A percentile compares a stretch with the other conserved stretches of the same genome.
Conservation (phyloP, 495 filamentous ascomycete species). For the Emericellopsis terricola region DNA sequence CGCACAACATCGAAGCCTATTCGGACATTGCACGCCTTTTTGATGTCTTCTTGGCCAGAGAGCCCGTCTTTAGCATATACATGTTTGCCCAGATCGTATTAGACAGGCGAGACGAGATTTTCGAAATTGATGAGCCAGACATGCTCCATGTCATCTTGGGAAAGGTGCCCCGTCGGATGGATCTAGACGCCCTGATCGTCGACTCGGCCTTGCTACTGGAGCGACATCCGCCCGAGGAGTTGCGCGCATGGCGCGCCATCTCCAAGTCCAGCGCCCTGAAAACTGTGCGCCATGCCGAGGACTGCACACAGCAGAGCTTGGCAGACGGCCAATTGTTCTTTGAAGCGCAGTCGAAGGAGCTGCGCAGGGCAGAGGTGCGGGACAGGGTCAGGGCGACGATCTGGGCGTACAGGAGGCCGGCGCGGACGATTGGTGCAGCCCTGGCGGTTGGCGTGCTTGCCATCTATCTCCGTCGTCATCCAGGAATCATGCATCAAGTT, state of each 20-base stretch:
- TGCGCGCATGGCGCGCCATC: slow-evolving; percentile 56
- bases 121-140: slow-evolving; percentile 82
- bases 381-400: slow-evolving; percentile 31
- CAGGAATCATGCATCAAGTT: slow-evolving; percentile 10
- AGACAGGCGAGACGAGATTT: slow-evolving; percentile 57
- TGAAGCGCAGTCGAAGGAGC: slow-evolving; percentile 44
- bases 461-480: slow-evolving; percentile 17
- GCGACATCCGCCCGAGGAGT: slow-evolving; percentile 50
- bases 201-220: slow-evolving; percentile 43
- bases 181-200: slow-evolving; percentile 60
- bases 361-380: slow-evolving; percentile 41
- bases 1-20: slow-evolving; percentile 85
- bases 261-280: slow-evolving; percentile 68
- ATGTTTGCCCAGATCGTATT: slow-evolving; percentile 81
- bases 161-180: slow-evolving; percentile 69
- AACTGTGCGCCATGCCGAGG: slow-evolving; percentile 38
- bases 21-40: slow-evolving; percentile 77
- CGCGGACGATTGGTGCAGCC: slow-evolving; percentile 39
- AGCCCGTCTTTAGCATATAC: slow-evolving; percentile 75
- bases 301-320: slow-evolving; percentile 27
- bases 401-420: slow-evolving; percentile 41
- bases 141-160: slow-evolving; percentile 83
- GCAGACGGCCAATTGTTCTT: slow-evolving; percentile 46
- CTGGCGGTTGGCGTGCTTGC: slow-evolving; percentile 40
- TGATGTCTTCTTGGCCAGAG: slow-evolving; percentile 71